Conservation (phyloP, 768 basidiomycete genomes). For the Porpolomopsis calyptriformis region DNA sequence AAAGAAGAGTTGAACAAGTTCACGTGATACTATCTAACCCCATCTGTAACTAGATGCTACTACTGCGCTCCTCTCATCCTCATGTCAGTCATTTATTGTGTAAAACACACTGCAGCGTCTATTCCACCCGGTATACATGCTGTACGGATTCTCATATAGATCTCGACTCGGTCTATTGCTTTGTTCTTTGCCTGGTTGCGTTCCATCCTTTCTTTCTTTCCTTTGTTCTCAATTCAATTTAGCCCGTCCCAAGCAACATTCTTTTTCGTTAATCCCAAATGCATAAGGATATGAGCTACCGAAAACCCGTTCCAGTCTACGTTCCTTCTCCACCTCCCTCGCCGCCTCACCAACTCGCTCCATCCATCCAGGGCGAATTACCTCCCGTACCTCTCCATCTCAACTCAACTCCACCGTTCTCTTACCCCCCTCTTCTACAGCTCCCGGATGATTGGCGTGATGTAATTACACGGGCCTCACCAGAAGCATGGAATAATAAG, state of each 20-base stretch:
- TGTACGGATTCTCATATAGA: too few species aligned
- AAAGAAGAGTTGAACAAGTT: too few species aligned
- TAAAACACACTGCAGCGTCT: too few species aligned
- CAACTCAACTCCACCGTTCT: background rate
- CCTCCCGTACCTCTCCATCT: slow-evolving; percentile 5
- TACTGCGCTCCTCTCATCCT: too few species aligned
- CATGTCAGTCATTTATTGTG: too few species aligned
- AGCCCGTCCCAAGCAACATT: background rate
- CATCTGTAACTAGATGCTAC: too few species aligned
- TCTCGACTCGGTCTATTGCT: too few species aligned
- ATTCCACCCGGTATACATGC: too few species aligned
- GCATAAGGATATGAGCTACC: slow-evolving; percentile 40
- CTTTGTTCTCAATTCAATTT: background rate
- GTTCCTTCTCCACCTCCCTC: slow-evolving; percentile 61
- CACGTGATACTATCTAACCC: too few species aligned
- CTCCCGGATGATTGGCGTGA: slow-evolving; percentile 28
- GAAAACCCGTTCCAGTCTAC: slow-evolving; percentile 61
- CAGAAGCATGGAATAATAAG: slow-evolving; percentile 2
- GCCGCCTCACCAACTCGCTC: too few species aligned
- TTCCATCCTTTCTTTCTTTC: background rate
- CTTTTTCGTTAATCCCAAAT: slow-evolving; percentile 3
- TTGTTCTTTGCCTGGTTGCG: too few species aligned
- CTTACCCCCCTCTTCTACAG: slow-evolving; percentile 11
- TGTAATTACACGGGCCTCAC: slow-evolving; percentile 16
- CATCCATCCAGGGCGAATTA: background rate